These are phyloP conservation scores for Penicillium sp. DNA, from an alignment of 2,329 filamentous ascomycete species.

Conservation along the genomic window DNA sequence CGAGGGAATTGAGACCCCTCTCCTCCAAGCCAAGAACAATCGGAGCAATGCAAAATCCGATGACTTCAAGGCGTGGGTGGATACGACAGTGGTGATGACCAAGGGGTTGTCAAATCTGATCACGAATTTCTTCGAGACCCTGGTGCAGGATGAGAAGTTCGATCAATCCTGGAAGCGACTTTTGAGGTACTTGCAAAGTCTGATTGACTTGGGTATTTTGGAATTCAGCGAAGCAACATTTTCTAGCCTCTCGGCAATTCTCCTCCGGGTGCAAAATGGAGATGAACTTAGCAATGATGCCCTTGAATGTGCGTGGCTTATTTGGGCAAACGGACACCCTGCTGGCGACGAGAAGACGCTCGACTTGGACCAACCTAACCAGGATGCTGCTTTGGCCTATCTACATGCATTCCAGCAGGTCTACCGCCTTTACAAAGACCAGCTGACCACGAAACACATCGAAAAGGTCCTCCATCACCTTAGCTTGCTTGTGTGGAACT, in stretches of 20 bases:
- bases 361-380: slow-evolving; percentile 61
- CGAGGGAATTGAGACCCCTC: slow-evolving; percentile 62
- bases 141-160: slow-evolving; percentile 66
- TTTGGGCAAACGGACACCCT: slow-evolving; percentile 69
- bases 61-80: slow-evolving; percentile 61
- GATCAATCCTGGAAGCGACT: slow-evolving; percentile 72
- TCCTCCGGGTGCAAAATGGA: slow-evolving; percentile 48
- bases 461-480: slow-evolving; percentile 69
- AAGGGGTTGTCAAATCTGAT: slow-evolving; percentile 71
- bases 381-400: slow-evolving; percentile 83
- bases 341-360: slow-evolving; percentile 43
- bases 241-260: slow-evolving; percentile 62
- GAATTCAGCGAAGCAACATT: slow-evolving; percentile 71
- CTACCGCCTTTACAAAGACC: slow-evolving; percentile 68
- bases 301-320: slow-evolving; percentile 62
- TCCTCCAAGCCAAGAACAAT: slow-evolving; percentile 18
- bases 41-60: slow-evolving; percentile 24
- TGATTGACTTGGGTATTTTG: slow-evolving; percentile 63
- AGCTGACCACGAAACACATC: slow-evolving; percentile 62
- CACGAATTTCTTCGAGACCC: slow-evolving; percentile 70
- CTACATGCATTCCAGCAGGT: slow-evolving; percentile 72
- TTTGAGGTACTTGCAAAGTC: slow-evolving; percentile 63
- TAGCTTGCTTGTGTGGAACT: slow-evolving; percentile 68
- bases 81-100: slow-evolving; percentile 71
- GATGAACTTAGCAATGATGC: slow-evolving; percentile 47